Conservation (phyloP, 139 green algal genomes). For the Chlamydomonas applanata region DNA sequence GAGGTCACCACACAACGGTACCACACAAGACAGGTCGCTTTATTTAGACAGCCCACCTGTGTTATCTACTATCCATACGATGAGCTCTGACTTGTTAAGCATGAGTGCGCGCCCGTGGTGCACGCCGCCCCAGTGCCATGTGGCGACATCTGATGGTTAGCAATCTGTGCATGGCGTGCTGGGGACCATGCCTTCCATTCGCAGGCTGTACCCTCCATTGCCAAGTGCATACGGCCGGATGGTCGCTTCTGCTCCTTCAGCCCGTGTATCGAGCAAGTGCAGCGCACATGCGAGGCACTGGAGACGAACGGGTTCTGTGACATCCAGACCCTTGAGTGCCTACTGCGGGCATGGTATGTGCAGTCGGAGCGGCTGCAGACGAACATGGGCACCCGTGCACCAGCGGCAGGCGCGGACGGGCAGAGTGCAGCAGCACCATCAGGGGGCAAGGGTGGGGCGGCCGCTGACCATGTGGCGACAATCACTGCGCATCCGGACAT, state of each 20-base stretch:
- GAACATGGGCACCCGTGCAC: neutral
- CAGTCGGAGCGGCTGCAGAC: neutral
- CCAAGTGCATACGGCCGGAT: slow-evolving; percentile 62
- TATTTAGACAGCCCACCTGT: no score
- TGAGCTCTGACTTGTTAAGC: no score
- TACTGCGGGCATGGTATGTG: slow-evolving; percentile 61
- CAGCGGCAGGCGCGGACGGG: neutral
- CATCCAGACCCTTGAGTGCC: slow-evolving; percentile 69
- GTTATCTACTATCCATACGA: no score
- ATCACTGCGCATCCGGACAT: slow-evolving; percentile 34
- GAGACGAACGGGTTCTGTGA: slow-evolving; percentile 61
- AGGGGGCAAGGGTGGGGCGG: neutral
- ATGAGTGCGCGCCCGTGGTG: no score
- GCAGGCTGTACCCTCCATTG: slow-evolving; percentile 65
- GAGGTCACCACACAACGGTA: no score
- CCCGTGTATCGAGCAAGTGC: slow-evolving; percentile 98
- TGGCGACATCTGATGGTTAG: no score
- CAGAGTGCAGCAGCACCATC: neutral
- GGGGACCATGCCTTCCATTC: no score
- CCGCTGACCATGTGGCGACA: neutral
- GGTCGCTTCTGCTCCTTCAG: slow-evolving; percentile 92
- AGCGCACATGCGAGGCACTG: slow-evolving; percentile 75
- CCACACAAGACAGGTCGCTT: no score
- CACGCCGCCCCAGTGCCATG: no score
- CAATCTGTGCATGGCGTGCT: no score